Conservation (phyloP, 2,329 filamentous ascomycete species). For the Cladosporium oxysporum region DNA sequence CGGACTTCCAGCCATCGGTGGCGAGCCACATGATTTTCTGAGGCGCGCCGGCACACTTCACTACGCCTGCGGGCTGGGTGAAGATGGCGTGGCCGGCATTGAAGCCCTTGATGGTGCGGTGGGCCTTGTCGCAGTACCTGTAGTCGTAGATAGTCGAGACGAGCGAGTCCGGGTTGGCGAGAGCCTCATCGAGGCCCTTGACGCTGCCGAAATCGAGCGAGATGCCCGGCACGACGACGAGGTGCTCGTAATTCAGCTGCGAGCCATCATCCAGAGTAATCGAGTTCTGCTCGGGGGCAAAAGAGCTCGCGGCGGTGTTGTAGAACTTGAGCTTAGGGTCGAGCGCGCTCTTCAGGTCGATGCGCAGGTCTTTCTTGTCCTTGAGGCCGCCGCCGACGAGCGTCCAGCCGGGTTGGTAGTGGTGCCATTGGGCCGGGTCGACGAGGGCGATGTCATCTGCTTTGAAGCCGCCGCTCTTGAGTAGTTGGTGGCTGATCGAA, state of each 20-base stretch:
- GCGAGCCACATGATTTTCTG: slow-evolving; percentile 48
- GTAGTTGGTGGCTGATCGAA: slow-evolving; percentile 66
- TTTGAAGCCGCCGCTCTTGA: slow-evolving; percentile 58
- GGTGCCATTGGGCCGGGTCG: slow-evolving; percentile 63
- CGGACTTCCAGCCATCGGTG: slow-evolving; percentile 41
- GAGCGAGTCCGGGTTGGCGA: slow-evolving; percentile 37
- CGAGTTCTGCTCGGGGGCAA: slow-evolving; percentile 59
- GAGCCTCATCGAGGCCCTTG: slow-evolving; percentile 32
- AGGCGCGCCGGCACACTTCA: slow-evolving; percentile 44
- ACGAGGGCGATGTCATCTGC: slow-evolving; percentile 64
- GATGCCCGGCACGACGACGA: slow-evolving; percentile 58
- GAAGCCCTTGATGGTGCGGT: slow-evolving; percentile 36
- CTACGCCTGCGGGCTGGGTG: slow-evolving; percentile 42
- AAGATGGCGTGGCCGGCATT: slow-evolving; percentile 41
- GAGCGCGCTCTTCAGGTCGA: slow-evolving; percentile 54
- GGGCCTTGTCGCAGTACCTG: slow-evolving; percentile 42
- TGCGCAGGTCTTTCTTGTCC: slow-evolving; percentile 59
- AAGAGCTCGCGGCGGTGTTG: slow-evolving; percentile 51
- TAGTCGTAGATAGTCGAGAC: slow-evolving; percentile 44
- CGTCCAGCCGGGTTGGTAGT: slow-evolving; percentile 72
- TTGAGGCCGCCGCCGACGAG: slow-evolving; percentile 68
- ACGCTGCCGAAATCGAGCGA: slow-evolving; percentile 25
- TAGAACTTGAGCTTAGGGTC: slow-evolving; percentile 65
- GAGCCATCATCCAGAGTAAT: slow-evolving; percentile 59
- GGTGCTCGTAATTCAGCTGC: slow-evolving; percentile 62